These are phyloP conservation scores for Leucosporidium scottii DNA, from an alignment of 768 basidiomycete genomes.

Conservation along the genomic window DNA sequence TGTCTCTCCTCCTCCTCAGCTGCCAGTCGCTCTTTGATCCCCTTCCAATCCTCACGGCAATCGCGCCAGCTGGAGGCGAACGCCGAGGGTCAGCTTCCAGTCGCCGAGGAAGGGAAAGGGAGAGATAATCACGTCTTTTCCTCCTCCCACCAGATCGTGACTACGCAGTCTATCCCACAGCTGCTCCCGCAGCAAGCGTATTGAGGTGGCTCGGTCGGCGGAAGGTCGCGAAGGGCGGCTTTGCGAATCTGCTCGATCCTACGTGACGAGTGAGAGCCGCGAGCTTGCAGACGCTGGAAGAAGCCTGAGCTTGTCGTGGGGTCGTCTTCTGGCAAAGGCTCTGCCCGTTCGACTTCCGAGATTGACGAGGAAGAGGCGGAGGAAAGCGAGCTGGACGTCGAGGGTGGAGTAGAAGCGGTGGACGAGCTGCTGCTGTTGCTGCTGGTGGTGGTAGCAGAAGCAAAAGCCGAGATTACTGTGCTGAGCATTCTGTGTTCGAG, in stretches of 20 bases:
- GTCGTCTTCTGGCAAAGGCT: no score
- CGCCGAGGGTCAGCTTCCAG: not conserved
- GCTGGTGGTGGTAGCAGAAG: no score
- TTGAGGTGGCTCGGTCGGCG: not conserved
- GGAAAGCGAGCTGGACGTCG: no score
- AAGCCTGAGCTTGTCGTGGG: not conserved
- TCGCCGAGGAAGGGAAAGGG: not conserved
- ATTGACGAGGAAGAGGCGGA: no score
- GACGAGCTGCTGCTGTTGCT: no score
- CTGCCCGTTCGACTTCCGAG: no score
- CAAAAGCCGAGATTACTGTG: no score
- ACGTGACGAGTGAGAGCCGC: not conserved
- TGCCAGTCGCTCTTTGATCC: not conserved
- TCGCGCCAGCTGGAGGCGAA: not conserved
- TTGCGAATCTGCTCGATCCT: not conserved
- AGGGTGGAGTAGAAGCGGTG: no score
- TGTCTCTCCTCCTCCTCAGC: not conserved
- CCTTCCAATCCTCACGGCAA: conserved; percentile 1
- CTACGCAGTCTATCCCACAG: not conserved
- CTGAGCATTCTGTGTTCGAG: no score
- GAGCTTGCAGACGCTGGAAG: not conserved
- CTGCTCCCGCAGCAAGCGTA: not conserved
- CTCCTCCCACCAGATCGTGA: not conserved
- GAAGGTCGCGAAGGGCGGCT: not conserved
- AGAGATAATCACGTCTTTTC: not conserved